phyloP scores from a whole-genome alignment of 2,329 filamentous ascomycete genomes.

The Harringtonia lauricola region DNA sequence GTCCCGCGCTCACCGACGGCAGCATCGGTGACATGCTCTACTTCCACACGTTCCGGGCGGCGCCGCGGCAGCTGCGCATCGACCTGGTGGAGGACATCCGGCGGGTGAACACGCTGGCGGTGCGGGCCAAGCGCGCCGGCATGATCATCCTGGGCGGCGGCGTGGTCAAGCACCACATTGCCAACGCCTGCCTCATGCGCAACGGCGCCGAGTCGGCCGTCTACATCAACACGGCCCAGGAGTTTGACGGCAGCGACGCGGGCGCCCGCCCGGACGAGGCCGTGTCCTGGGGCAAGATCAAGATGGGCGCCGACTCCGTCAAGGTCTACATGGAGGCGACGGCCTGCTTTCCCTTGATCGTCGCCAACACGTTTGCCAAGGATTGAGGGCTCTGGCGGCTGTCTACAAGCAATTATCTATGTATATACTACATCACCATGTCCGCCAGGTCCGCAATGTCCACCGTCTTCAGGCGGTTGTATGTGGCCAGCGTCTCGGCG shows the following conservation, averaged over 20 bases:
- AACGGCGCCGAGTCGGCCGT: constrained; percentile 96
- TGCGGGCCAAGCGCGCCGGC: constrained; percentile 75
- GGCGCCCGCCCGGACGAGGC: constrained; percentile 92
- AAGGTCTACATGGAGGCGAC: constrained; percentile 66
- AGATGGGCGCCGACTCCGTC: constrained; percentile 72
- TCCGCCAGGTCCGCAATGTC: no score
- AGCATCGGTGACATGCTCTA: constrained; percentile 97
- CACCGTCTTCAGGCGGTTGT: no score
- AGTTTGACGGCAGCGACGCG: constrained; percentile 95
- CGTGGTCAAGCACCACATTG: constrained; percentile 96
- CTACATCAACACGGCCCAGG: constrained; percentile 94
- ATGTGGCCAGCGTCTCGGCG: constrained; percentile 21
- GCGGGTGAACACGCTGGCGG: constrained; percentile 81
- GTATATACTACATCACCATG: no score
- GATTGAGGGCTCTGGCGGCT: constrained; percentile 25
- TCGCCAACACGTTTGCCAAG: constrained; percentile 56
- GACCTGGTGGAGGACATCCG: constrained; percentile 94
- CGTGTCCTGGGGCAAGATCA: constrained; percentile 98
- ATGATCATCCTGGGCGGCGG: constrained; percentile 96
- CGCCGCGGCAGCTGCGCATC: constrained; percentile 68
- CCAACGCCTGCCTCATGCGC: constrained; percentile 93
- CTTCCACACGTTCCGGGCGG: constrained; percentile 91
- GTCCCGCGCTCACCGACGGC: constrained; percentile 88
- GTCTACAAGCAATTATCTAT: no score
- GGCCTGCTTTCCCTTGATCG: constrained; percentile 54